Evolutionary conservation across 2,329 filamentous ascomycete genomes (phyloP).

Genomic region (Orbilia brochopaga): DNA sequence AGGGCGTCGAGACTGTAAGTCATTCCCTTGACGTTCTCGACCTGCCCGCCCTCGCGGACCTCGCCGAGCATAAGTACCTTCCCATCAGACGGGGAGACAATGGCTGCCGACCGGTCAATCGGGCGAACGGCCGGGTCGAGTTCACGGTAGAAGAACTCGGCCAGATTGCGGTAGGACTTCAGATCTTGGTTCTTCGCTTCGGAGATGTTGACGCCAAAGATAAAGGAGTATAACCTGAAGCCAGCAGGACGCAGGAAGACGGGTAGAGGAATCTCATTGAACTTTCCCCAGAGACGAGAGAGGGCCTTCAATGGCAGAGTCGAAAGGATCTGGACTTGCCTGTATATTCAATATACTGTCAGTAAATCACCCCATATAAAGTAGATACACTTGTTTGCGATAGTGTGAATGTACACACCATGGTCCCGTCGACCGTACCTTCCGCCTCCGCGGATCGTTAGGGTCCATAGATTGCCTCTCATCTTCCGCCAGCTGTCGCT

Average conservation of each 20-base stretch:
- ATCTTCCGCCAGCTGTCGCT: conserved; percentile 61
- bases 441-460: conserved; percentile 61
- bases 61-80: conserved; percentile 88
- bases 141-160: conserved; percentile 94
- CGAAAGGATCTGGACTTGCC: conserved; percentile 91
- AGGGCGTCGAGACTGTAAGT: conserved; percentile 95
- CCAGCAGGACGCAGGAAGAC: conserved; percentile 87
- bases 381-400: background rate
- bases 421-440: conserved; percentile 80
- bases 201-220: conserved; percentile 87
- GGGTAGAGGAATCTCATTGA: conserved; percentile 87
- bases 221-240: conserved; percentile 87
- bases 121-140: conserved; percentile 87
- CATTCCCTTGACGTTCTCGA: conserved; percentile 98
- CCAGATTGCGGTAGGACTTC: conserved; percentile 87
- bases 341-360: conserved; percentile 51
- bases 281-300: conserved; percentile 84
- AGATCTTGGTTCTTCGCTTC: conserved; percentile 90
- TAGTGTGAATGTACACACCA: conserved; percentile 64
- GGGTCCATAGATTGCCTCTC: conserved; percentile 60
- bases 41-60: conserved; percentile 83
- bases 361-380: background rate
- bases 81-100: conserved; percentile 89
- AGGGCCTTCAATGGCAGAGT: conserved; percentile 89
- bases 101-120: conserved; percentile 78